Evolutionary conservation across 768 basidiomycete species (phyloP), one percentile per base, ranked within the genome.

Genomic region (Pholiota conissans): DNA sequence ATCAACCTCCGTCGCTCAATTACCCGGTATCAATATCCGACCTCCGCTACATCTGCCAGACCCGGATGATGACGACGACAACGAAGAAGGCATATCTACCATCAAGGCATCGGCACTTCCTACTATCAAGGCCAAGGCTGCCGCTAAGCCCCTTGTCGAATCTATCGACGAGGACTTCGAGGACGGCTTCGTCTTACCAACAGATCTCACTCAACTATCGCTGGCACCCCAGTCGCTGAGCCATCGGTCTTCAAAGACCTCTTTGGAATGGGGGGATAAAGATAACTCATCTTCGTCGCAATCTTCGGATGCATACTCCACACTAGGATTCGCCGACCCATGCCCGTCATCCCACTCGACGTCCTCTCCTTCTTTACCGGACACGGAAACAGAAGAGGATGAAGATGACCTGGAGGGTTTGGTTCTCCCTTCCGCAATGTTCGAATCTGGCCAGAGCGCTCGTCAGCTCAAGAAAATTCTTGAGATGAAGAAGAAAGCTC

Each of bases 221-320:
- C 85, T 95, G 40, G 87, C 88, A 39, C 90, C 93, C 52, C 75
- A 87, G 55, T 84, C 89, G 28, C 83, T 91, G 18, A 84, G 79
- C 61, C 89, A 91, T 67, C 85, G 88, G 51, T 81, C 88, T 8
- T 93, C 92, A 56, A 93, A 93, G 75, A 84, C 83, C 50, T 92
- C 91, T 0, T 78, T 93, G 26, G 91, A 92, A 73, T 93, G 91
- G 90, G 79, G 88, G 28, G 91, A 93, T 73, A 90, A 84, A 68
- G 90, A 93, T 65, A 84, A 89, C 45, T 89, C 91, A 1, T 85
- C 82, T 4, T 91, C 90, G 5, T 91, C 90, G 13, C 89, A 90
- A 66, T 93, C 91, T n/a, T 93, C 91, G 22, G 92, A 93, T 69
- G 84, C 89, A 8, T 92, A 90, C 64, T 92, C 91, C 37, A 82